Conservation (phyloP, 441 rosid genomes). For the Euphorbia schlechtendalii region DNA sequence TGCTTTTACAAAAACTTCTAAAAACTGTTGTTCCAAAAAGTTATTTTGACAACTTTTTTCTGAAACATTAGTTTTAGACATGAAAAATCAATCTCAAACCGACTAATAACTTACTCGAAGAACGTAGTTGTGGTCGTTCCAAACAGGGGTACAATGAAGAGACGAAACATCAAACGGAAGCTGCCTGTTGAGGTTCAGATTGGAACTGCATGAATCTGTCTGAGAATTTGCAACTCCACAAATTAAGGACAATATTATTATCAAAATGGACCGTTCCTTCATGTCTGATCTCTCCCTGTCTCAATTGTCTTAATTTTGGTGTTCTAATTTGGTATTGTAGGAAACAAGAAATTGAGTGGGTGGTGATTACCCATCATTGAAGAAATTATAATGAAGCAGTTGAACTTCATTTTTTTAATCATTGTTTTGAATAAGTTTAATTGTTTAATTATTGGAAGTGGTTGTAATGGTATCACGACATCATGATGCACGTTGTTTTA, state of each 20-base stretch:
- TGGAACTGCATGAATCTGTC: constrained; percentile 58
- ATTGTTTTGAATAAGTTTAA: not conserved
- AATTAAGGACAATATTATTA: constrained; percentile 24
- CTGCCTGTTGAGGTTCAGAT: constrained; percentile 28
- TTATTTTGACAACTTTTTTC: too few species aligned
- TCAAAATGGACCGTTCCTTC: constrained; percentile 25
- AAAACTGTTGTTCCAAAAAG: too few species aligned
- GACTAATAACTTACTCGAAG: constrained; percentile 46
- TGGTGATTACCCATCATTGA: constrained; percentile 1
- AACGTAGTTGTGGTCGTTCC: constrained; percentile 42
- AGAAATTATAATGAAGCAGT: constrained; percentile 9
- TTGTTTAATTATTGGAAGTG: not conserved
- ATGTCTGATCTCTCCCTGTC: constrained; percentile 12
- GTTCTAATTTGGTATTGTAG: constrained; percentile 1
- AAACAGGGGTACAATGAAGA: constrained; percentile 49
- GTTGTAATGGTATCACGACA: constrained; percentile 5
- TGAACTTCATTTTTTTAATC: not conserved
- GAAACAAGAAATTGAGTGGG: not conserved
- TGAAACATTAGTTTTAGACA: too few species aligned
- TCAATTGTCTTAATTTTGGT: too few species aligned
- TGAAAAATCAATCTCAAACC: too few species aligned
- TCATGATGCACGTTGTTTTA: not conserved
- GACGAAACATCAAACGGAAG: constrained; percentile 37
- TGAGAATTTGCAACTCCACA: constrained; percentile 33
- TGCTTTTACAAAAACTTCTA: too few species aligned